Conservation (phyloP, 2,329 filamentous ascomycete species). For the Grosmannia serpens region DNA sequence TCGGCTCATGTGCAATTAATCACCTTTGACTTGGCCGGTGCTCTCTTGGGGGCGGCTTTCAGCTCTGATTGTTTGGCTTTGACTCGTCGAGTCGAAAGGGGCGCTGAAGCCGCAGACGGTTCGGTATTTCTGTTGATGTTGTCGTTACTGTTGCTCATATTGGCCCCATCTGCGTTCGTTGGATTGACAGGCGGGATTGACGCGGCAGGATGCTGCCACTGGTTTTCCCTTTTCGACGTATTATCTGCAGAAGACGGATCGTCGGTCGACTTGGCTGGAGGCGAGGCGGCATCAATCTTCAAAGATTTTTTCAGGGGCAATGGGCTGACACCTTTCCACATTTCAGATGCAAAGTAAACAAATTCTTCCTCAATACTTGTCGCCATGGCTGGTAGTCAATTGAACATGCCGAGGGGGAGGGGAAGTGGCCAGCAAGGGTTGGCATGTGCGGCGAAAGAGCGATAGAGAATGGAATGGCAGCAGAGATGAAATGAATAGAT, state of each 20-base stretch:
- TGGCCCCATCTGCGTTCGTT: too few species aligned
- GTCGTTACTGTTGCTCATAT: not conserved
- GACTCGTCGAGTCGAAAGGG: not conserved
- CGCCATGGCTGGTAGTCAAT: not conserved
- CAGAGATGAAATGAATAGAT: not conserved
- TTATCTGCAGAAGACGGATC: too few species aligned
- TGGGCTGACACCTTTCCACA: not conserved
- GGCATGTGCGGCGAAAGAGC: too few species aligned
- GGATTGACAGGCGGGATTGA: too few species aligned
- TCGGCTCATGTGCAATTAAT: not conserved
- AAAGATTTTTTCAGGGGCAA: not conserved
- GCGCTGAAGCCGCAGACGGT: not conserved
- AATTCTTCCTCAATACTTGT: not conserved
- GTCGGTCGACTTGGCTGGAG: not conserved
- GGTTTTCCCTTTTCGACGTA: not conserved
- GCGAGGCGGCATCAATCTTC: not conserved
- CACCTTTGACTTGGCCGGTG: not conserved
- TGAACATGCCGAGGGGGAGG: not conserved
- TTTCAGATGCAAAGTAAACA: not conserved
- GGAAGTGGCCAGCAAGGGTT: too few species aligned
- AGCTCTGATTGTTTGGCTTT: not conserved
- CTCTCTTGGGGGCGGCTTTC: not conserved
- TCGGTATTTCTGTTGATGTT: not conserved
- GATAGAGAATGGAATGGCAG: too few species aligned
- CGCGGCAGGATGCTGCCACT: slow-evolving; percentile 1